Evolutionary conservation across 225 moss, liverwort and hornwort species (phyloP), one percentile per base, ranked within the genome.

Genomic region (Pseudoscleropodium purum): DNA sequence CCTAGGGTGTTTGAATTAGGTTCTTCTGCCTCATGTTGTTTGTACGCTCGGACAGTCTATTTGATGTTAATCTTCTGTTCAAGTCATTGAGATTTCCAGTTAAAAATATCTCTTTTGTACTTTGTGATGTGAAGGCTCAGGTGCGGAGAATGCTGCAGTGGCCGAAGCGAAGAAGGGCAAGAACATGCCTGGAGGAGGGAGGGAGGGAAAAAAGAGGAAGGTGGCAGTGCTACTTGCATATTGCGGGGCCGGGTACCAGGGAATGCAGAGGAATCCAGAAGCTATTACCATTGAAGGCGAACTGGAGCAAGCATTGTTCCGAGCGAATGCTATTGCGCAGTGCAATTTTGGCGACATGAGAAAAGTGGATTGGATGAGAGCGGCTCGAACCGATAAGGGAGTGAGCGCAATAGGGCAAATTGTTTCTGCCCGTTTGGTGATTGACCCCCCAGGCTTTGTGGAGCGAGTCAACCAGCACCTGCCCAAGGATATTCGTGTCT

Each of bases 241-340:
- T 81, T 95, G 95, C 83, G 99, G 99, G 86, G 96, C 94, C 31
- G 94, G 91, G 13, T 99, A 99, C 88, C 99, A 99, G 87, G 99
- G 99, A 51, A 99, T 99, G 99, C 99, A 99, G 89, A 94, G 96
- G 85, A 99, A 99, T 79, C 99, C 99, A 13, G 97, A 96, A 39
- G 99, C 99, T 18, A 94, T 97, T 60, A 99, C 99, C 34, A 99
- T 99, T 23, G 99, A 99, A 87, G 96, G 99, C 54, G 96, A 99
- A 88, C 90, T 99, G 19, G 99, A 99, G 92, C 96, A 97, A 87
- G 99, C 99, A 39, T 92, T 99, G 39, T 99, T 92, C 86, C 96
- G 95, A 52, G 96, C 99, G 29, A 92, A 95, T 89, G 99, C 99
- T 7, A 99, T 99, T 67, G 89, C 96, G 6, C 89, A 95, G 79